These are phyloP conservation scores for Leptographium flavum DNA, from an alignment of 2,329 filamentous ascomycete genomes.

Conservation along the genomic window DNA sequence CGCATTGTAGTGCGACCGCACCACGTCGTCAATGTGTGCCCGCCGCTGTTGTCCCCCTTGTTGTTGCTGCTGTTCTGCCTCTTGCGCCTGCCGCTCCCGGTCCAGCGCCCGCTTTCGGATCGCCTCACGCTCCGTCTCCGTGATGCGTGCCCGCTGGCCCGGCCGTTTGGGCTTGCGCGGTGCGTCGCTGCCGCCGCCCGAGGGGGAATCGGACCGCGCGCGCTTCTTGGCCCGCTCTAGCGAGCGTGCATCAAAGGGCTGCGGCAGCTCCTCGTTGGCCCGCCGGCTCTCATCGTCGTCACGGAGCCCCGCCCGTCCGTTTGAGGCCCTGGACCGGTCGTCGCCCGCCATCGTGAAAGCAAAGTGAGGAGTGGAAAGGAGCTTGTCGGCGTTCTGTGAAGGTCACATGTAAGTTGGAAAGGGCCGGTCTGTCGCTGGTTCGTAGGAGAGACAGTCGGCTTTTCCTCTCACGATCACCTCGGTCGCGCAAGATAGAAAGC, in stretches of 20 bases:
- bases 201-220: slow-evolving; percentile 34
- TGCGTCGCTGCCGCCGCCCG: background rate
- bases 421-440: too few species aligned
- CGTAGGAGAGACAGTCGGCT: too few species aligned
- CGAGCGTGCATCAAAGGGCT: slow-evolving; percentile 45
- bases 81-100: slow-evolving; percentile 32
- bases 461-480: too few species aligned
- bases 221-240: slow-evolving; percentile 46
- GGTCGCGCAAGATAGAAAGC: too few species aligned
- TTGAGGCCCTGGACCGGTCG: too few species aligned
- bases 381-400: too few species aligned
- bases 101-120: slow-evolving; percentile 46
- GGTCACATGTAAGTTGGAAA: too few species aligned
- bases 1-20: slow-evolving; percentile 88
- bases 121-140: slow-evolving; percentile 50
- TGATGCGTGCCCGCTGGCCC: slow-evolving; percentile 51
- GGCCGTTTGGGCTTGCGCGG: slow-evolving; percentile 55
- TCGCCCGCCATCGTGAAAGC: background rate
- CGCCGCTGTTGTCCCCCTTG: slow-evolving; percentile 23
- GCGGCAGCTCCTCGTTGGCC: slow-evolving; percentile 32
- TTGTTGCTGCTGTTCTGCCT: slow-evolving; percentile 20
- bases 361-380: background rate
- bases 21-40: slow-evolving; percentile 66
- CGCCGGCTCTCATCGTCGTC: slow-evolving; percentile 11
- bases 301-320: background rate